These are phyloP conservation scores for Auricularia heimuer DNA, from an alignment of 768 basidiomycete species.

Conservation along the genomic window DNA sequence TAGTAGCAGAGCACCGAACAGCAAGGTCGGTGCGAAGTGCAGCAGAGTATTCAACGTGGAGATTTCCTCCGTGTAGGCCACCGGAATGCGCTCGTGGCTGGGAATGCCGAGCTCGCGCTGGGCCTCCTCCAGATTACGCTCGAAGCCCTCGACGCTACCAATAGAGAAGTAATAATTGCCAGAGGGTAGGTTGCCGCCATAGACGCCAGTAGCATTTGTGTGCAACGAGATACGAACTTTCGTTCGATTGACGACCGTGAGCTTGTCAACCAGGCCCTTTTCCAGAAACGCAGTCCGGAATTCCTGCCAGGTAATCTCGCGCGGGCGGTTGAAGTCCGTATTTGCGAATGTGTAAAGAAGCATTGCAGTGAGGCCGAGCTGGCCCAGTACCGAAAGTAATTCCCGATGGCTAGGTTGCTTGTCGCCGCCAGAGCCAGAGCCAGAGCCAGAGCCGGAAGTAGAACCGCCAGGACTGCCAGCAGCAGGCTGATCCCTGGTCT, in stretches of 20 bases:
- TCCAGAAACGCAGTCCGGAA: slow-evolving; percentile 96
- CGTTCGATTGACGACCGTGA: slow-evolving; percentile 82
- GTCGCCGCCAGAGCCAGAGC: slow-evolving; percentile 23
- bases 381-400: neutral
- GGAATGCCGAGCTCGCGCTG: slow-evolving; percentile 90
- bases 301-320: slow-evolving; percentile 99
- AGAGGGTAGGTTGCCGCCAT: slow-evolving; percentile 33
- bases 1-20: slow-evolving; percentile 82
- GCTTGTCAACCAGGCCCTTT: slow-evolving; percentile 90
- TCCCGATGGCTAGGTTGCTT: neutral
- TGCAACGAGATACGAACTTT: slow-evolving; percentile 89
- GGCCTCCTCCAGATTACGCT: slow-evolving; percentile 88
- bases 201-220: slow-evolving; percentile 79
- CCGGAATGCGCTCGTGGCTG: slow-evolving; percentile 86
- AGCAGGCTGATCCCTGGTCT: slow-evolving; percentile 33
- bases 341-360: slow-evolving; percentile 53
- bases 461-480: slow-evolving; percentile 31
- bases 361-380: slow-evolving; percentile 6
- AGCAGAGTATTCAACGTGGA: slow-evolving; percentile 72
- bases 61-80: slow-evolving; percentile 93
- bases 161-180: slow-evolving; percentile 91
- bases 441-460: slow-evolving; percentile 32
- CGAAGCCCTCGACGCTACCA: slow-evolving; percentile 94
- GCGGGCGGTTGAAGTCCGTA: slow-evolving; percentile 39
- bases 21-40: slow-evolving; percentile 89